Evolutionary conservation across 768 basidiomycete genomes (phyloP), one percentile per base, ranked within the genome.

Genomic region (Hericium erinaceus): DNA sequence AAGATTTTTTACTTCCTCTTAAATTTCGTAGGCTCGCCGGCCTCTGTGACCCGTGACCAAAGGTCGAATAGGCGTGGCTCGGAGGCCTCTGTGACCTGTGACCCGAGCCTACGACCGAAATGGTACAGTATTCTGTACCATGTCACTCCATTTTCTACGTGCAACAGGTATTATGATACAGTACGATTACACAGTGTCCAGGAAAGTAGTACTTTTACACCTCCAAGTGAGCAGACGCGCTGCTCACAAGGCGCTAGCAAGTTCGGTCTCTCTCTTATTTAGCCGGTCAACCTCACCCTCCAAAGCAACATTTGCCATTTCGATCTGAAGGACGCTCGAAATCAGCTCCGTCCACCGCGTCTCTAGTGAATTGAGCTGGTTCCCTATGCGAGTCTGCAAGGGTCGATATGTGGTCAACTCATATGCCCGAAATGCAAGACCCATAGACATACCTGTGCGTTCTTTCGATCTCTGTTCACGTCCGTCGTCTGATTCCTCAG

Each of bases 261-360:
- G 74, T 64, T 89, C 87, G 3, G 75, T 80, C 68, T 87, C 86
- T 60, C 71, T 77, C 59, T 72, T 73, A 63, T 78, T 76, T 54
- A 91, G 70, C 40, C 77, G 72, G 49, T 78, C 80, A 51, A 97
- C 77, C 66, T 97, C 92, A 5, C 76, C 84, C 64, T 94, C 92
- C 69, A 97, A 70, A 26, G 92, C 92, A 44, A 85, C 79, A 68
- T 93, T 95, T 16, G 94, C 95, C 83, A 98, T 85, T 77, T 97
- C 95, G 62, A 97, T 88, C 72, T 98, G 95, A 58, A 98, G 73
- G 48, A 95, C 88, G 54, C 73, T 87, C 55, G 92, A 93, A 57
- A 98, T 85, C 50, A 98, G 76, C 71, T 94, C 91, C 20, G 92
- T 95, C 95, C 95, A 98, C 60, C 85, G 80, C 39, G 82, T 87